Evolutionary conservation across 306 rosid genomes (phyloP), one percentile per base, ranked within the genome.

Genomic region (Acacia confusa): DNA sequence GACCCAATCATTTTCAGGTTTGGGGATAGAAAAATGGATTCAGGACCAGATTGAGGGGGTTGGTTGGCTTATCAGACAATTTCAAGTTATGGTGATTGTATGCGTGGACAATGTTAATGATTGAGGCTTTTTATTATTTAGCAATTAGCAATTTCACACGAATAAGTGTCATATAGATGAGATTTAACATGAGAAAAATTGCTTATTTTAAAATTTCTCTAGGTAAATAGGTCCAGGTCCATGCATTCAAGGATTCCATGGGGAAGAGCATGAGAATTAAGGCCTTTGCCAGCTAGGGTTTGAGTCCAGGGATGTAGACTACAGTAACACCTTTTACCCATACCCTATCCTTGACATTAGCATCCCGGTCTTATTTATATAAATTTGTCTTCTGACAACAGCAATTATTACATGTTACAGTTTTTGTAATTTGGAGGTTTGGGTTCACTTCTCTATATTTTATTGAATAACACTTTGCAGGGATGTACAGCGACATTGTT

Each of bases 401-500:
- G 10, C 45, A 27, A 15, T 55, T 60, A 14, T 58, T 50, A 60
- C 61, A 79, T n/a, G 19, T 72, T 20, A 66, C 57, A 19, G 25
- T 36, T 65, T 52, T 71, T 25, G 7, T 38, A 75, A 70, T 70
- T 40, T 80, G 41, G 27, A 58, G 79, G 50, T 41, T 79, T 47
- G 78, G 75, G 65, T 78, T 76, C 58, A 53, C 74, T 41, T 69
- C 14, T 10, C 17, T 75, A 72, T 40, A 65, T 82, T 52, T 79
- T 74, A 50, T 63, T 48, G 38, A 77, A 75, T 74, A 83, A 76
- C 82, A 83, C 43, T 60, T 79, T 78, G 70, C 94, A 96, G 99
- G 99, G 99, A 70, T 96, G 99, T 89, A 96, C 99, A 72, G 98
- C 99, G 24, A 96, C 99, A 47, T 86, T 93, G 83, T 97, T 96